Percentiles rank a stretch among this genome's conserved stretches.
These are phyloP conservation scores for Microsporum ferrugineum DNA, from an alignment of 2,329 filamentous ascomycete species.

Conservation along the genomic window DNA sequence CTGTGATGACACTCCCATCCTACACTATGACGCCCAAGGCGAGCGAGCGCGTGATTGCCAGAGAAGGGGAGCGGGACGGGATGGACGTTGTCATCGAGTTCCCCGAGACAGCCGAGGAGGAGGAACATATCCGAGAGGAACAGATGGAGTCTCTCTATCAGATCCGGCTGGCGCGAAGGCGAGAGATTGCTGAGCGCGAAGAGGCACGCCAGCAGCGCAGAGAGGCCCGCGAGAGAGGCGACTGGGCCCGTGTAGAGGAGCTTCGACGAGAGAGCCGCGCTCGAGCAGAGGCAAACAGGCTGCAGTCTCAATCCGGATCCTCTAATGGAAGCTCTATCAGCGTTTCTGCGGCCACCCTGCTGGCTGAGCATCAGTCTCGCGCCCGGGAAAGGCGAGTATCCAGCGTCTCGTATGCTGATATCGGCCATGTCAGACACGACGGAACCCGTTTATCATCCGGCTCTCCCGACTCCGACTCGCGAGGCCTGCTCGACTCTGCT, in stretches of 20 bases:
- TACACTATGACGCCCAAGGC: slow-evolving; percentile 64
- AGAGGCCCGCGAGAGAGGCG: slow-evolving; percentile 61
- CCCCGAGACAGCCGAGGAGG: slow-evolving; percentile 66
- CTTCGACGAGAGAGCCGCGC: slow-evolving; percentile 47
- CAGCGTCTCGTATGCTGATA: slow-evolving; percentile 38
- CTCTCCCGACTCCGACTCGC: slow-evolving; percentile 38
- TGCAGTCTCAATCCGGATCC: slow-evolving; percentile 15
- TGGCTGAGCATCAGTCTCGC: slow-evolving; percentile 36
- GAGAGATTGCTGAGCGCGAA: slow-evolving; percentile 65
- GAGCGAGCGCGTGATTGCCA: slow-evolving; percentile 69
- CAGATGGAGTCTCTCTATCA: slow-evolving; percentile 92
- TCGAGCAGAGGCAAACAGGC: slow-evolving; percentile 32
- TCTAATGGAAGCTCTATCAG: slow-evolving; percentile 29
- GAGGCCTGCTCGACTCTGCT: slow-evolving; percentile 33
- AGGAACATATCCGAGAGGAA: slow-evolving; percentile 66
- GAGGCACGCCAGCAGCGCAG: slow-evolving; percentile 57
- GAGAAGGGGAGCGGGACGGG: slow-evolving; percentile 82
- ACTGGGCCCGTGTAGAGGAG: slow-evolving; percentile 56
- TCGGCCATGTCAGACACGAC: slow-evolving; percentile 40
- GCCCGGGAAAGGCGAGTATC: slow-evolving; percentile 36
- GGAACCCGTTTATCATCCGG: slow-evolving; percentile 38
- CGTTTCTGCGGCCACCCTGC: slow-evolving; percentile 26
- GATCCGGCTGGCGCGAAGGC: slow-evolving; percentile 65
- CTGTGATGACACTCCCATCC: slow-evolving; percentile 84
- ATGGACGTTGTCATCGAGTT: slow-evolving; percentile 84